phyloP scores from a whole-genome alignment of 2,329 filamentous ascomycete genomes.

The Chaetomiaceae sp. region DNA sequence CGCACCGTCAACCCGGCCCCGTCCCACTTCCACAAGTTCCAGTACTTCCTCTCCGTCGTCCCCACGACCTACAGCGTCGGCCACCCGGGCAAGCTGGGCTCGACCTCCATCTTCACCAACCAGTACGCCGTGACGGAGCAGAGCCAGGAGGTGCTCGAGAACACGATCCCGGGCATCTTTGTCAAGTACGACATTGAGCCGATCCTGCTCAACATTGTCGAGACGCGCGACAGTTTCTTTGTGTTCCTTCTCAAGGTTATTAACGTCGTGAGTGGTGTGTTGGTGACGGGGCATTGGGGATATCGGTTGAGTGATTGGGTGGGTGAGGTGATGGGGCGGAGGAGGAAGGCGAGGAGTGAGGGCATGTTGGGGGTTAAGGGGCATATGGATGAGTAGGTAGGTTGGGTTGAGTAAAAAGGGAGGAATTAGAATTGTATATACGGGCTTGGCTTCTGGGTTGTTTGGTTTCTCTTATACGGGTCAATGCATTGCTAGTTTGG shows the following conservation, averaged over 20 bases:
- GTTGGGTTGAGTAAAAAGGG: no score
- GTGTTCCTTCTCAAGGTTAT: conserved; percentile 75
- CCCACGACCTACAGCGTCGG: conserved; percentile 84
- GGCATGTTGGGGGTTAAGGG: conserved; percentile 49
- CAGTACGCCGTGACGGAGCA: conserved; percentile 97
- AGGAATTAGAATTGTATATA: background rate
- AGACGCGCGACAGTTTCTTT: conserved; percentile 72
- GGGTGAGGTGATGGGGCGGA: conserved; percentile 49
- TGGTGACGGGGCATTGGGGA: conserved; percentile 91
- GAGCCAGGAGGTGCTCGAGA: conserved; percentile 64
- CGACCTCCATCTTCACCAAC: conserved; percentile 78
- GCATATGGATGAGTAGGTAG: conserved; percentile 6
- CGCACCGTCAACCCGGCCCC: conserved; percentile 75
- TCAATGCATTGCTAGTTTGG: background rate
- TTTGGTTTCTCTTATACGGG: background rate
- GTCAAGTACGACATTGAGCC: conserved; percentile 99
- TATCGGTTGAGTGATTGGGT: conserved; percentile 81
- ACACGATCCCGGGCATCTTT: conserved; percentile 79
- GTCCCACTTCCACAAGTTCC: conserved; percentile 86
- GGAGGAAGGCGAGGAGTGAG: conserved; percentile 43
- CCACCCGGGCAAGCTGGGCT: conserved; percentile 32
- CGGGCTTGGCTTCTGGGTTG: background rate
- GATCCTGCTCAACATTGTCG: conserved; percentile 78
- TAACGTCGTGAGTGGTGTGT: conserved; percentile 84
- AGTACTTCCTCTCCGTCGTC: conserved; percentile 95